Conservation (phyloP, 179 eudicot genomes). For the Silene noctiflora region DNA sequence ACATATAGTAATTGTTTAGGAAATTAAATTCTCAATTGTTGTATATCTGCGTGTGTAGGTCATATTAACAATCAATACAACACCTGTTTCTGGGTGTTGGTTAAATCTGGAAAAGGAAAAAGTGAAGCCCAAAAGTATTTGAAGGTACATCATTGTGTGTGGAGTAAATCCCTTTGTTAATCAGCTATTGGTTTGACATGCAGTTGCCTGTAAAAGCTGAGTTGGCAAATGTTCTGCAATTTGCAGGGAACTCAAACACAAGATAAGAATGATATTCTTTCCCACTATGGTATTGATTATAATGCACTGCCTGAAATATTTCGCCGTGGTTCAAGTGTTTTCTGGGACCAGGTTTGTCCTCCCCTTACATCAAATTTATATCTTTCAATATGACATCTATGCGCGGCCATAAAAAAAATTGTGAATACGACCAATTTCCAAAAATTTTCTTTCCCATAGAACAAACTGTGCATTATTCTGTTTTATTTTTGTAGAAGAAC, state of each 20-base stretch:
- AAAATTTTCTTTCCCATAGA: background rate
- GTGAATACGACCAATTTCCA: background rate
- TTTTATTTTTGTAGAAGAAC: background rate
- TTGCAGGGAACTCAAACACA: conserved; percentile 72
- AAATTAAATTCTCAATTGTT: background rate
- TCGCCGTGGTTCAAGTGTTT: conserved; percentile 78
- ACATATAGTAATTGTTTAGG: background rate
- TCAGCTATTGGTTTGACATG: background rate
- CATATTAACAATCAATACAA: conserved; percentile 97
- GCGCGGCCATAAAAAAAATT: background rate
- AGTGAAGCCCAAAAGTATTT: conserved; percentile 59
- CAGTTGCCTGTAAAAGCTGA: conserved; percentile 4
- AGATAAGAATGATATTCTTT: conserved; percentile 68
- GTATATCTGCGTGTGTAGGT: conserved; percentile 42
- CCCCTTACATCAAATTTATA: background rate
- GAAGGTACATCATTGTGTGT: conserved; percentile 47
- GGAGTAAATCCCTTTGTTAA: background rate
- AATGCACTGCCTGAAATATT: conserved; percentile 57
- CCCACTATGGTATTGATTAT: conserved; percentile 51
- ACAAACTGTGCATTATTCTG: background rate
- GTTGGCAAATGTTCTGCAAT: conserved; percentile 2
- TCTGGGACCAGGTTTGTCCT: conserved; percentile 48
- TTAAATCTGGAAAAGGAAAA: conserved; percentile 76
- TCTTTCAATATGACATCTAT: background rate
- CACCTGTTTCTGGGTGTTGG: conserved; percentile 95